These are phyloP conservation scores for Heliamphora ciliata DNA, from an alignment of 179 eudicot genomes.

Conservation along the genomic window DNA sequence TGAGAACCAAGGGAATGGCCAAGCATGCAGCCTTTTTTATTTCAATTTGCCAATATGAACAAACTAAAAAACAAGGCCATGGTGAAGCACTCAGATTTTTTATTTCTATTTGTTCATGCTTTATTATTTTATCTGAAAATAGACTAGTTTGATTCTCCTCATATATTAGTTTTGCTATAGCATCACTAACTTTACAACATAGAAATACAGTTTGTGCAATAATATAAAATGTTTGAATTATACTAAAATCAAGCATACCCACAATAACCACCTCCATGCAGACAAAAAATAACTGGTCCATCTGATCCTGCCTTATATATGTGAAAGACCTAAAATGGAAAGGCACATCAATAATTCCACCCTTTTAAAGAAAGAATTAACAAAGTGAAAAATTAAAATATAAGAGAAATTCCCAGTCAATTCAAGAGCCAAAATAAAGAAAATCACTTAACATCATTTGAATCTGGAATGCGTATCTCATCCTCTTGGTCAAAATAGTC, in stretches of 20 bases:
- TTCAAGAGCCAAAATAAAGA: background rate
- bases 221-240: background rate
- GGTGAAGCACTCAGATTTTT: no score
- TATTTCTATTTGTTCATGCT: background rate
- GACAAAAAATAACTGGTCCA: slow-evolving; percentile 88
- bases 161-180: background rate
- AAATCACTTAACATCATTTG: slow-evolving; percentile 49
- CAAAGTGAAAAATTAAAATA: slow-evolving; percentile 7
- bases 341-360: slow-evolving; percentile 8
- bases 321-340: slow-evolving; percentile 67
- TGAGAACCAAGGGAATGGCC: background rate
- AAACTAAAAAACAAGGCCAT: no score
- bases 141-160: background rate
- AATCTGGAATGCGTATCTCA: slow-evolving; percentile 60
- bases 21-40: background rate
- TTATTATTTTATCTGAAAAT: background rate
- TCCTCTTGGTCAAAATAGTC: slow-evolving; percentile 80
- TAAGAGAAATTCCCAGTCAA: background rate
- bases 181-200: background rate
- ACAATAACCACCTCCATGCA: slow-evolving; percentile 95
- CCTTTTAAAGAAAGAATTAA: background rate
- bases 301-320: slow-evolving; percentile 74
- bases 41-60: background rate
- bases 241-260: slow-evolving; percentile 43
- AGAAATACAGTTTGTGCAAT: background rate